A percentile compares a stretch with the other conserved stretches of the same genome.
These are phyloP conservation scores for Leccinum uliginosum DNA, from an alignment of 768 basidiomycete genomes.

Conservation along the genomic window DNA sequence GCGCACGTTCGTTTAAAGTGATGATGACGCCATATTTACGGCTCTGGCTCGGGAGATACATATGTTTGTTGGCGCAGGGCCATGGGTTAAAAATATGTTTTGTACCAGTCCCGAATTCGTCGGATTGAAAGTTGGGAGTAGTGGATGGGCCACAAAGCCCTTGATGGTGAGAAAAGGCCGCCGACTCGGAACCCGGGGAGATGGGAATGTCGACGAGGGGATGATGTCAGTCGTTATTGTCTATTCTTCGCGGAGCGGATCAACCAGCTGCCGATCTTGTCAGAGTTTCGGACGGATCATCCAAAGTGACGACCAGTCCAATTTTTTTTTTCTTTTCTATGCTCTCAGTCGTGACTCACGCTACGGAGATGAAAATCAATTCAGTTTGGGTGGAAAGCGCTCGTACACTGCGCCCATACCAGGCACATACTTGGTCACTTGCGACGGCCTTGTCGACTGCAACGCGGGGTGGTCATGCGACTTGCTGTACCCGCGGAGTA, in stretches of 20 bases:
- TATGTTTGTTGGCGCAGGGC: neutral
- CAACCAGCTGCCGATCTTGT: neutral
- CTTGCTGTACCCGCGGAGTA: too few species aligned
- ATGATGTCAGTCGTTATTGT: slow-evolving; percentile 11
- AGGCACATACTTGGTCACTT: neutral
- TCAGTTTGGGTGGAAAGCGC: slow-evolving; percentile 1
- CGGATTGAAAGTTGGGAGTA: neutral
- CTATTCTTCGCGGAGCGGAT: neutral
- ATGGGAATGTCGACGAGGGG: neutral
- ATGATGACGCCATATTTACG: slow-evolving; percentile 2
- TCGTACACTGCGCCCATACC: neutral
- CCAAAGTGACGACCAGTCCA: neutral
- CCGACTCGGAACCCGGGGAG: neutral
- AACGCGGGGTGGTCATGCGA: too few species aligned
- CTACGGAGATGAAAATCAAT: slow-evolving; percentile 14
- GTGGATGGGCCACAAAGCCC: neutral
- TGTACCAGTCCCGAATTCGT: neutral
- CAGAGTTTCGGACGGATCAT: slow-evolving; percentile 19
- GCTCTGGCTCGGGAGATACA: neutral
- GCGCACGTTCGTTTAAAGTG: neutral
- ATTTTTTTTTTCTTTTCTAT: too few species aligned
- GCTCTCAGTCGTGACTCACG: neutral
- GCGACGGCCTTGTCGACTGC: neutral
- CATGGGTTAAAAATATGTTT: neutral
- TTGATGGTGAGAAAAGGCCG: neutral